Evolutionary conservation across 805 yeast genomes (phyloP), one percentile per base, ranked within the genome.

Genomic region (Kurtzmaniella cleridarum): DNA sequence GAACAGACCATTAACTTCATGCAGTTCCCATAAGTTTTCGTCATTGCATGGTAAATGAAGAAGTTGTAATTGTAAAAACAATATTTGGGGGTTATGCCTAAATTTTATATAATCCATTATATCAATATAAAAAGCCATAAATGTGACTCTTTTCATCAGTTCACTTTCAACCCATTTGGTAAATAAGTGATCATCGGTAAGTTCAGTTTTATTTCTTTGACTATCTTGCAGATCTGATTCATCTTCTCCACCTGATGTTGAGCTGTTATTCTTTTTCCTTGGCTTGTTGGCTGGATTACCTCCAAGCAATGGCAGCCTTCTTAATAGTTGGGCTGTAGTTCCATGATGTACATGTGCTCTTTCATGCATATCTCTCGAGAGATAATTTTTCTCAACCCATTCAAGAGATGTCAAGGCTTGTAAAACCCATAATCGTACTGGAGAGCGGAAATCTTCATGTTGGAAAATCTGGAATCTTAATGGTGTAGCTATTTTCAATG

Each of bases 341-440:
- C 93, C 95, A 57, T 87, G 96, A 54, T 88, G 95, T 15, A 88
- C 64, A 57, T 83, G 91, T 0, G 87, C 84, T 35, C 96, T 61
- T 60, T 87, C 96, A 55, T 87, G 96, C 49, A 84, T 59, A 30
- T 64, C 62, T 49, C 96, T 64, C 33, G 76, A 73, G 0, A 87
- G 68, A 48, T 83, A 79, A 43, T 82, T 73, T 61, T 87, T 84
- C 55, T 87, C 96, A 53, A 78, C 81, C 62, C 81, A 79, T 53
- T 87, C 95, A n/a, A 88, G 56, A 45, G 88, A 55, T 40, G 84
- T 58, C 44, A 87, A 66, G 48, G 86, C 70, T 57, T 88, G 96
- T 35, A 88, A 68, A 8, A 87, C 76, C 82, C 90, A 87, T 7
- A 83, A 64, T 45, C 71, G 71, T 0, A 88, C 82, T 0, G 95